These are phyloP conservation scores for Penicillium brevicompactum DNA, from an alignment of 2,329 filamentous ascomycete genomes.

Conservation along the genomic window DNA sequence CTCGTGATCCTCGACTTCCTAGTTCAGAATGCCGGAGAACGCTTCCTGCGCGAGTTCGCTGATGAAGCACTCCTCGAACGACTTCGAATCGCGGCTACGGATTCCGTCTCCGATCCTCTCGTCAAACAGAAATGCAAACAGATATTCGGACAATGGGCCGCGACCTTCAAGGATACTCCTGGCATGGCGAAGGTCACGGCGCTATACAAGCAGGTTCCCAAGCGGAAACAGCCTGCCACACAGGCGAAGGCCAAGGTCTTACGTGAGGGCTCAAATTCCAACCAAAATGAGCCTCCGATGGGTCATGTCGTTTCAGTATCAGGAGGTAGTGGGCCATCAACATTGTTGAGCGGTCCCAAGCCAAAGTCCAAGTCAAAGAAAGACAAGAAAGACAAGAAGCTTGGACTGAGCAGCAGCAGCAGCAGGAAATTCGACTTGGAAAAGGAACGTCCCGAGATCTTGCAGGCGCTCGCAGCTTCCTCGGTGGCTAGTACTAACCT, in stretches of 20 bases:
- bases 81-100: slow-evolving; percentile 82
- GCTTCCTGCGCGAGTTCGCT: slow-evolving; percentile 83
- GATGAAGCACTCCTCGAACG: slow-evolving; percentile 92
- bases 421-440: slow-evolving; percentile 75
- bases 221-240: slow-evolving; percentile 69
- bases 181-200: slow-evolving; percentile 79
- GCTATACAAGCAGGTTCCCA: slow-evolving; percentile 71
- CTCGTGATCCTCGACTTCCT: slow-evolving; percentile 87
- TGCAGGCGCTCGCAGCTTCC: slow-evolving; percentile 83
- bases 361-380: slow-evolving; percentile 48
- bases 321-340: slow-evolving; percentile 41
- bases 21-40: slow-evolving; percentile 87
- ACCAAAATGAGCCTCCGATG: slow-evolving; percentile 37
- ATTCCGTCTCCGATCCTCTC: slow-evolving; percentile 77
- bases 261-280: slow-evolving; percentile 68
- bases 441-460: slow-evolving; percentile 82
- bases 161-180: slow-evolving; percentile 75
- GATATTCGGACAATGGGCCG: slow-evolving; percentile 84
- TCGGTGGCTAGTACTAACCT: slow-evolving; percentile 91
- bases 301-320: slow-evolving; percentile 45
- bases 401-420: slow-evolving; percentile 41
- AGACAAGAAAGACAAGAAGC: slow-evolving; percentile 60
- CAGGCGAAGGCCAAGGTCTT: slow-evolving; percentile 82
- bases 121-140: slow-evolving; percentile 88
- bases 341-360: slow-evolving; percentile 37